These are phyloP conservation scores for Nakazawaea ambrosiae DNA, from an alignment of 805 yeast species.

Conservation along the genomic window DNA sequence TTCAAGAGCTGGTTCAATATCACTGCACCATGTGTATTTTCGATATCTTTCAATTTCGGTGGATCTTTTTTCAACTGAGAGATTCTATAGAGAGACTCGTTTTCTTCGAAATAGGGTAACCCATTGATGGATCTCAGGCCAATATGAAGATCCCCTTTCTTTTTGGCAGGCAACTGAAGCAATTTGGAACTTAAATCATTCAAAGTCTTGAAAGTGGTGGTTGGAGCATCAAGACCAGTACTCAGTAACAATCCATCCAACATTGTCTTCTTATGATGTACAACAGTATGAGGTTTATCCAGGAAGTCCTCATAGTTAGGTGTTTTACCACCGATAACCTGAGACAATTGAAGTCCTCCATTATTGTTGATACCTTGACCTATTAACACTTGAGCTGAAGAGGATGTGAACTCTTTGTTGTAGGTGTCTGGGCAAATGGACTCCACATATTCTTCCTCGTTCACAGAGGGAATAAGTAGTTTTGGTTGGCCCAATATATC, in stretches of 20 bases:
- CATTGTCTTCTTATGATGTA: conserved; percentile 13
- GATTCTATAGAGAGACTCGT: conserved; percentile 16
- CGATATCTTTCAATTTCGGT: conserved; percentile 37
- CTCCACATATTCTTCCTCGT: conserved; percentile 8
- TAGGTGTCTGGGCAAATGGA: conserved; percentile 6
- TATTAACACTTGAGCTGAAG: conserved; percentile 10
- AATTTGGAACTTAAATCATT: conserved; percentile 19
- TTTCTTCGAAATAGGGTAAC: conserved; percentile 32
- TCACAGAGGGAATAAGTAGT: conserved; percentile 4
- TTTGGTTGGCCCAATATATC: conserved; percentile 3
- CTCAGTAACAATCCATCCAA: conserved; percentile 12
- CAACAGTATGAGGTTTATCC: conserved; percentile 12
- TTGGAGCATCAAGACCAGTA: conserved; percentile 11
- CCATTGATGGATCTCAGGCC: conserved; percentile 28
- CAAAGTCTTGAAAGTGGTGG: conserved; percentile 14
- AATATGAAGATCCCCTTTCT: conserved; percentile 13
- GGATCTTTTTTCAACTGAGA: conserved; percentile 19
- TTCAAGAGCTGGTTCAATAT: conserved; percentile 36
- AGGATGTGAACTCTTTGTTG: conserved; percentile 5
- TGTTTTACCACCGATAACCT: conserved; percentile 20
- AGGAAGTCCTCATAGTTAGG: conserved; percentile 28
- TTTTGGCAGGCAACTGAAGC: conserved; percentile 19
- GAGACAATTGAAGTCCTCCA: conserved; percentile 24
- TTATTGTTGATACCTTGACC: conserved; percentile 29
- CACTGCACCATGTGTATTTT: conserved; percentile 42